Evolutionary conservation across 1,284 basidiomycete genomes (phyloP).

Genomic region (Trichosporon ovoides): DNA sequence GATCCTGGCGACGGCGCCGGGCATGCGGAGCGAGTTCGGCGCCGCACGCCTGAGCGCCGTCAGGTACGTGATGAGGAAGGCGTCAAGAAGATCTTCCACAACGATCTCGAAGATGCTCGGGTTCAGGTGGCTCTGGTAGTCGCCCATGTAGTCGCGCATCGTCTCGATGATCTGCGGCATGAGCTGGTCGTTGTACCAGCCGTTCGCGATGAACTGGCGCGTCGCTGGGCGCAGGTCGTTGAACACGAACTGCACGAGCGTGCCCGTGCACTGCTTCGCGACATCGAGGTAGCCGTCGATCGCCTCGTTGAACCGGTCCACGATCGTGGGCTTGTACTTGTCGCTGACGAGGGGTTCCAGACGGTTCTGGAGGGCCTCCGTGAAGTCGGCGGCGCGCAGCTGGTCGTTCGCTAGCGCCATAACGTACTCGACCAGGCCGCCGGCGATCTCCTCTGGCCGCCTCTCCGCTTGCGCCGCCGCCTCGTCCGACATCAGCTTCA

Average conservation of each 20-base stretch:
- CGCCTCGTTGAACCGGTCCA: constrained; percentile 83
- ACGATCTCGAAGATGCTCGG: constrained; percentile 85
- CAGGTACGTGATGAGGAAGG: constrained; percentile 86
- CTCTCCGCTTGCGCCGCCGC: constrained; percentile 81
- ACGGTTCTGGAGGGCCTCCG: constrained; percentile 76
- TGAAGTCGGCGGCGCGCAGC: constrained; percentile 90
- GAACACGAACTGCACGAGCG: constrained; percentile 89
- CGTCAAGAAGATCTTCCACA: constrained; percentile 86
- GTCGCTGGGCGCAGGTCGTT: constrained; percentile 88
- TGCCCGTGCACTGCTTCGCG: constrained; percentile 91
- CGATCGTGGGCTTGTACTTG: constrained; percentile 81
- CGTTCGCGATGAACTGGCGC: constrained; percentile 71
- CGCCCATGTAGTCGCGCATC: constrained; percentile 89
- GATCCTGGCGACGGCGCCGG: constrained; percentile 73
- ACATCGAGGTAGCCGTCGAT: constrained; percentile 98
- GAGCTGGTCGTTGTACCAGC: constrained; percentile 64
- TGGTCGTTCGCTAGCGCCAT: constrained; percentile 99
- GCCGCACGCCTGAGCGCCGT: constrained; percentile 76
- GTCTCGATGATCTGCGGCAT: constrained; percentile 84
- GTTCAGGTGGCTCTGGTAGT: constrained; percentile 88
- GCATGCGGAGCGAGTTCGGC: constrained; percentile 71
- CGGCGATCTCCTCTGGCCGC: constrained; percentile 73
- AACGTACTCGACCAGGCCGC: constrained; percentile 89
- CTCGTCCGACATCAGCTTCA: constrained; percentile 74
- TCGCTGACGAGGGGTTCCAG: constrained; percentile 87